phyloP scores from a whole-genome alignment of 169 alveolate genomes.

The Amoebophrya sp. region DNA sequence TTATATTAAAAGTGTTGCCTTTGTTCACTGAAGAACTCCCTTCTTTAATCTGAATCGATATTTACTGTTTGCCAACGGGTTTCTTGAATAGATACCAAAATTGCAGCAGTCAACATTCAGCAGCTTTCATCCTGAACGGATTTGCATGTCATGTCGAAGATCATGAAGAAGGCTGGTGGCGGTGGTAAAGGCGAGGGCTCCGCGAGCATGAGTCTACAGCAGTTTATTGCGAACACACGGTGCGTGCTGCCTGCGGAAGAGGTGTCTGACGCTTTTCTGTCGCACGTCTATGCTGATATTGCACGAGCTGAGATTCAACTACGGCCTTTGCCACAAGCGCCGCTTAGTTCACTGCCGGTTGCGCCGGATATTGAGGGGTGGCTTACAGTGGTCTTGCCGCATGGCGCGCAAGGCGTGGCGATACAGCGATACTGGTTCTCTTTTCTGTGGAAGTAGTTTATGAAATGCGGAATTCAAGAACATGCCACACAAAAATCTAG shows the following conservation, averaged over 20 bases:
- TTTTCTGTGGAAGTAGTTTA: too few species aligned
- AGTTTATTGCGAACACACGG: not conserved
- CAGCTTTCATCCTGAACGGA: too few species aligned
- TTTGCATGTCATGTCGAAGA: too few species aligned
- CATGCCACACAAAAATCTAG: too few species aligned
- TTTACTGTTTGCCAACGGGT: too few species aligned
- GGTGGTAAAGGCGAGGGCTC: not conserved
- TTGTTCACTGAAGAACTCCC: too few species aligned
- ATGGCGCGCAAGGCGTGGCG: not conserved
- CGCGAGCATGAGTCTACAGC: not conserved
- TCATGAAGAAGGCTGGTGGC: too few species aligned
- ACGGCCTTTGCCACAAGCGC: not conserved
- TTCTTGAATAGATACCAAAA: too few species aligned
- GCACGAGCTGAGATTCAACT: not conserved
- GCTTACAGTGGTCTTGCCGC: not conserved
- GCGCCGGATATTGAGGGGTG: not conserved
- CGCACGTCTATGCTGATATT: not conserved
- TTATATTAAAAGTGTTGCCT: too few species aligned
- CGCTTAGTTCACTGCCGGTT: not conserved
- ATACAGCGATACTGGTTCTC: not conserved
- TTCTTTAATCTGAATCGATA: too few species aligned
- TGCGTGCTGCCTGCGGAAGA: not conserved
- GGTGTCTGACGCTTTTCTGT: not conserved
- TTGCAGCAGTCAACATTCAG: too few species aligned
- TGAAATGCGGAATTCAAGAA: too few species aligned